Evolutionary conservation across 2,329 filamentous ascomycete genomes (phyloP).

Genomic region (Colletotrichum brevisporum): DNA sequence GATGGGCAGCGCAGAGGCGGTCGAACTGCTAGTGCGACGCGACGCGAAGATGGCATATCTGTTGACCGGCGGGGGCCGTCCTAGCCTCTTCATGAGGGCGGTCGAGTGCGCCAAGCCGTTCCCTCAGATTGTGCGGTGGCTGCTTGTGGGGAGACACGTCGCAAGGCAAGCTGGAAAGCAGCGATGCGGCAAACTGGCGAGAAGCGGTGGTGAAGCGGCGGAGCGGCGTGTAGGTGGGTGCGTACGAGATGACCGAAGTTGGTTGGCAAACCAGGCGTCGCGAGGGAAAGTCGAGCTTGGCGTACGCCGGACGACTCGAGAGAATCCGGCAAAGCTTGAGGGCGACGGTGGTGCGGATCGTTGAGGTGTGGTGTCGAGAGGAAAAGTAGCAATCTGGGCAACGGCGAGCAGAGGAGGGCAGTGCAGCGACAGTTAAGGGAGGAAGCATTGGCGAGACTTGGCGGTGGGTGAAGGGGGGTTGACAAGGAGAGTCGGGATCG

Average conservation of each 20-base stretch:
- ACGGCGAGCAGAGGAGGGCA: too few species aligned
- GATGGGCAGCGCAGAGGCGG: slow-evolving; percentile 19
- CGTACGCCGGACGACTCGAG: background rate
- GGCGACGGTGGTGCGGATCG: background rate
- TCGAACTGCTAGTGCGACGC: slow-evolving; percentile 26
- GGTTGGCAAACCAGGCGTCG: background rate
- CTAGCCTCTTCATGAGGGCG: slow-evolving; percentile 11
- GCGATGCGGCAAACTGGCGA: too few species aligned
- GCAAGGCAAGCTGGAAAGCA: background rate
- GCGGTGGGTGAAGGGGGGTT: too few species aligned
- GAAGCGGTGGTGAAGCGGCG: background rate
- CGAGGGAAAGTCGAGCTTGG: slow-evolving; percentile 9
- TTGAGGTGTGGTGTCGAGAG: background rate
- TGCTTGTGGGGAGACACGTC: slow-evolving; percentile 37
- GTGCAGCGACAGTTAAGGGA: too few species aligned
- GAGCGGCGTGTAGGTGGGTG: background rate
- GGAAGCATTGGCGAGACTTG: too few species aligned
- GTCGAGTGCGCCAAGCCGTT: slow-evolving; percentile 29
- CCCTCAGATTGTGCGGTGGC: slow-evolving; percentile 35
- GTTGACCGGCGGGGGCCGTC: background rate
- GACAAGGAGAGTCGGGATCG: too few species aligned
- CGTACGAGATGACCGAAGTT: background rate
- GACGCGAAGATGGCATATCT: slow-evolving; percentile 36
- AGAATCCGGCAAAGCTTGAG: background rate
- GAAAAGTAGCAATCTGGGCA: too few species aligned